Evolutionary conservation across 805 yeast species (phyloP).

Genomic region (Huiozyma sinensis): DNA sequence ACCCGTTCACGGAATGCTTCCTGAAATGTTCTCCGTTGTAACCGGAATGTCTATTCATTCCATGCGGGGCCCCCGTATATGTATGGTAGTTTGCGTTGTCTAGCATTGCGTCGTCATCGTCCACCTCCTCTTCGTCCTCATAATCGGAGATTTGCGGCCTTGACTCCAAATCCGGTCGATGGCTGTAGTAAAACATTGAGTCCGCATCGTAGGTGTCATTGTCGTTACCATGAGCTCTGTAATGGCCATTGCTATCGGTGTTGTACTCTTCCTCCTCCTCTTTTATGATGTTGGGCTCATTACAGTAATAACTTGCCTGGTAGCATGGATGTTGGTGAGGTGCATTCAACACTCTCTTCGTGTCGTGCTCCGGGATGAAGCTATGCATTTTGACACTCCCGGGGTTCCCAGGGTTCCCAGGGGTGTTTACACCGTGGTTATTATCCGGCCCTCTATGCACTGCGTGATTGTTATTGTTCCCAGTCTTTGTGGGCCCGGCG

Average conservation of each 20-base stretch:
- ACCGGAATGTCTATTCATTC: background rate
- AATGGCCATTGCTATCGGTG: background rate
- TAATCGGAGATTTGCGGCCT: slow-evolving; percentile 27
- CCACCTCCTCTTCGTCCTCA: slow-evolving; percentile 17
- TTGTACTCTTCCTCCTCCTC: slow-evolving; percentile 10
- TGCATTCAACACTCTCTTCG: slow-evolving; percentile 1
- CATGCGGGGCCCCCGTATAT: background rate
- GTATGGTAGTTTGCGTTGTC: background rate
- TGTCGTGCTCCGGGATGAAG: slow-evolving; percentile 1
- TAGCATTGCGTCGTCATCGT: slow-evolving; percentile 7
- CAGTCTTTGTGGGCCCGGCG: background rate
- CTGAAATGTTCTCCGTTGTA: background rate
- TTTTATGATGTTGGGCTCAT: slow-evolving; percentile 12
- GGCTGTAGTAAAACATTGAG: slow-evolving; percentile 27
- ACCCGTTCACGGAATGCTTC: background rate
- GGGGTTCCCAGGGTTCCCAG: background rate
- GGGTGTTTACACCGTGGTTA: background rate
- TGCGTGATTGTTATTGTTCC: slow-evolving; percentile 3
- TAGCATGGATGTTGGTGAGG: background rate
- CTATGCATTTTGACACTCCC: slow-evolving; percentile 6
- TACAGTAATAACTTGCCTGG: background rate
- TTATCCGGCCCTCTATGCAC: background rate
- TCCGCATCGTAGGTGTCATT: slow-evolving; percentile 20
- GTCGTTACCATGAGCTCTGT: slow-evolving; percentile 8
- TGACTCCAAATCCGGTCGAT: slow-evolving; percentile 22